phyloP scores from a whole-genome alignment of 441 rosid species.

The Cnidoscolus chayamansa region DNA sequence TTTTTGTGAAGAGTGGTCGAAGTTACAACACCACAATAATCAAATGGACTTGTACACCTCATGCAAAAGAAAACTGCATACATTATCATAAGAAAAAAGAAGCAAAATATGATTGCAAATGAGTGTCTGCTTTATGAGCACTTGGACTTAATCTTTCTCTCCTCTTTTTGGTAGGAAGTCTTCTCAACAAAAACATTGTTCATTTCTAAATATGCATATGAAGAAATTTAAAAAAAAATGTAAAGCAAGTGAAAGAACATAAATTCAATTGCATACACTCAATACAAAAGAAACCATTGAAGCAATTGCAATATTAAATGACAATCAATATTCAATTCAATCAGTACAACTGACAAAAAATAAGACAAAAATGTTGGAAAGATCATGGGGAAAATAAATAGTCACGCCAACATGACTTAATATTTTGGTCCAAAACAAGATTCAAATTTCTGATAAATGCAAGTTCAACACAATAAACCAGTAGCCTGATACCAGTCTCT shows the following conservation, averaged over 20 bases:
- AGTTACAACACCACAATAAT: conserved; percentile 91
- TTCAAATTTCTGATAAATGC: neutral
- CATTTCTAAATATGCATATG: neutral
- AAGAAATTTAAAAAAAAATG: no score
- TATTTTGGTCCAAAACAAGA: neutral
- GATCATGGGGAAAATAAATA: neutral
- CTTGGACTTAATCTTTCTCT: neutral
- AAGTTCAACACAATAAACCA: neutral
- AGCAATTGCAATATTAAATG: neutral
- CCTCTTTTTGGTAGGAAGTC: neutral
- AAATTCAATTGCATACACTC: neutral
- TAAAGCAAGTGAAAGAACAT: neutral
- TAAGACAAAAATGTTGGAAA: neutral
- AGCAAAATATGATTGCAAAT: neutral
- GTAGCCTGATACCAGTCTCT: neutral
- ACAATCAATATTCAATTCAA: neutral
- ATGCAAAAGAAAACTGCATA: conserved; percentile 35
- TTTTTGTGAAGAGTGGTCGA: conserved; percentile 89
- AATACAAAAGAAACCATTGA: neutral
- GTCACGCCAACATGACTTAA: neutral
- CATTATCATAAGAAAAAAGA: neutral
- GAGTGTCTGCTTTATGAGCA: neutral
- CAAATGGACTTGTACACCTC: conserved; percentile 81
- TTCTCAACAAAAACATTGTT: neutral
- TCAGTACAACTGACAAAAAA: neutral